Conservation (phyloP, 1,284 basidiomycete genomes). For the Anthracocystis walkeri region DNA sequence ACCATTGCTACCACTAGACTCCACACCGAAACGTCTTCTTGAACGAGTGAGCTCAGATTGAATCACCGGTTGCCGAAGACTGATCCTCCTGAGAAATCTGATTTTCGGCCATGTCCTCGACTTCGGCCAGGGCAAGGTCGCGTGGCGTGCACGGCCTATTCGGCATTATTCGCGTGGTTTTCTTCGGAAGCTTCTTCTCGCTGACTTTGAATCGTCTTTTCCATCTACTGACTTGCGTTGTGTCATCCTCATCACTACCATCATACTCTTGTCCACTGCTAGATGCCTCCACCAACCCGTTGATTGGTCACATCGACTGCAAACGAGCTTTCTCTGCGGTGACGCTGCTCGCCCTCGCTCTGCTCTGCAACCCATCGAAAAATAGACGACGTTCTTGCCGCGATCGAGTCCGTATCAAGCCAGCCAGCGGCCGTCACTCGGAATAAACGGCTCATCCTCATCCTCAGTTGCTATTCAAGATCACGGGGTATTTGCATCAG, state of each 20-base stretch:
- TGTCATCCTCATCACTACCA: background rate
- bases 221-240: background rate
- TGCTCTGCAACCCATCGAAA: background rate
- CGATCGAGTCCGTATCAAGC: too few species aligned
- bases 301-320: background rate
- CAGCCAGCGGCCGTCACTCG: too few species aligned
- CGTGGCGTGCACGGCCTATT: slow-evolving; percentile 5
- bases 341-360: background rate
- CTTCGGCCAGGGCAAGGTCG: background rate
- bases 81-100: too few species aligned
- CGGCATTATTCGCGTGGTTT: background rate
- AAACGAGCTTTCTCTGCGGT: background rate
- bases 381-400: slow-evolving; percentile 17
- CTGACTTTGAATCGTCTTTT: background rate
- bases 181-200: slow-evolving; percentile 2
- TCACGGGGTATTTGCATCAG: slow-evolving; percentile 43
- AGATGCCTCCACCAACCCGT: background rate
- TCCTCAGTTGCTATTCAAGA: too few species aligned
- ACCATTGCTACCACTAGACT: too few species aligned
- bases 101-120: too few species aligned
- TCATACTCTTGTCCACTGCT: background rate
- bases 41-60: too few species aligned
- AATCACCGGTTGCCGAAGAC: too few species aligned
- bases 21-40: too few species aligned
- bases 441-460: too few species aligned